Base-by-base conservation (phyloP, 208 protist species). In the Wallacemonas collosoma region DNA sequence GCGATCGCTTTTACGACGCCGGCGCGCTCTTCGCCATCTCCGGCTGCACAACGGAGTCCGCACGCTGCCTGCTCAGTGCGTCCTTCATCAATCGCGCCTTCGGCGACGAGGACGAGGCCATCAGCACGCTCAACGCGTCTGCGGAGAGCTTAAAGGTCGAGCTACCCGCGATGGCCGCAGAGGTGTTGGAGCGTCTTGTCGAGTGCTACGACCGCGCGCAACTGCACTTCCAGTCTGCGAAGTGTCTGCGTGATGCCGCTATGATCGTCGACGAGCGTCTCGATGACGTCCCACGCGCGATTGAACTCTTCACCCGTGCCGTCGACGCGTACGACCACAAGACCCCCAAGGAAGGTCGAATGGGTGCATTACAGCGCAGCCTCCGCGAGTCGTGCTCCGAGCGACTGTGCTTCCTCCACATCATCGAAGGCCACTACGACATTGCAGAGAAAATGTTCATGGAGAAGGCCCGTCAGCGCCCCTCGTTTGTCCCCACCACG, bases 71-170 rank as follows among this genome's bases (percentile, higher is more conserved):
- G 63, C 77, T 93, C 8, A 76, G 89, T 61, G 90, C 90, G 36
- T 80, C 87, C 51, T 81, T 89, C 64, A 93, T 95, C 70, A 87
- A 86, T 64, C 81, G 83, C 15, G 81, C 83, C 36, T 89, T 93
- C 54, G 75, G 83, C 40, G 78, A 82, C 57, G 80, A 95, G 15
- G 77, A 86, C 48, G 87, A 93, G 71, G 82, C 79, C 6, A 61
- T 77, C 17, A 71, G 47, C 9, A 81, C 83, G 53, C 43, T 93
- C 11, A 76, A 62, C 7, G 72, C 89, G 50, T 75, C 86, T 1
- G 87, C 81, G 5, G 85, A 95, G 9, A 83, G 82, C 62, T 60
- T 93, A 2, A 83, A 88, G 77, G 17, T 81, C 1, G 65, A 80
- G 65, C 81, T 91, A 36, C 90, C 90, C 1, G 63, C 48, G 36